These are phyloP conservation scores for Paraphaeosphaeria sporulosa DNA, from an alignment of 2,329 filamentous ascomycete species.

Conservation along the genomic window DNA sequence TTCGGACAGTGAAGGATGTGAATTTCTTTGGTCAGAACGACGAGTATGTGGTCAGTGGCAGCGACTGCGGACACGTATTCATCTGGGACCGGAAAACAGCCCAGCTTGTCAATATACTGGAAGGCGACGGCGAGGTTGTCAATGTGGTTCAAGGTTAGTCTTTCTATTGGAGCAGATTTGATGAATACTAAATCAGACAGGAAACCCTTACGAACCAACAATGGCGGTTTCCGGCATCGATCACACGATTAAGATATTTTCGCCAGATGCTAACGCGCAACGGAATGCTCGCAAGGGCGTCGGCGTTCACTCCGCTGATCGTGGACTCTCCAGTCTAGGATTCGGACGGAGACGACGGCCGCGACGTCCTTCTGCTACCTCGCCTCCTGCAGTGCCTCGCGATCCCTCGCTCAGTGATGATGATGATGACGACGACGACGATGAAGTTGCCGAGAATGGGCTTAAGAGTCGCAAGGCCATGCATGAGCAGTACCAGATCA, in stretches of 20 bases:
- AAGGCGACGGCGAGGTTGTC: constrained; percentile 73
- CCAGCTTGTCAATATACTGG: constrained; percentile 69
- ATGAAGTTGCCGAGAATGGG: constrained; percentile 52
- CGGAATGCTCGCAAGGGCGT: constrained; percentile 64
- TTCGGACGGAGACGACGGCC: constrained; percentile 32
- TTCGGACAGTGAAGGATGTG: constrained; percentile 73
- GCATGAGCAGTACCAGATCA: constrained; percentile 68
- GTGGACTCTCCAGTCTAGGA: constrained; percentile 52
- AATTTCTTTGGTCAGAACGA: constrained; percentile 73
- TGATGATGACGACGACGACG: constrained; percentile 34
- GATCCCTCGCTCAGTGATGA: constrained; percentile 25
- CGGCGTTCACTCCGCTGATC: constrained; percentile 62
- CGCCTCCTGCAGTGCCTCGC: constrained; percentile 13
- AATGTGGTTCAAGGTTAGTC: constrained; percentile 69
- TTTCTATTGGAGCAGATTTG: not conserved
- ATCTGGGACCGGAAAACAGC: constrained; percentile 72
- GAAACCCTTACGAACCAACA: constrained; percentile 72
- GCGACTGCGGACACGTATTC: constrained; percentile 71
- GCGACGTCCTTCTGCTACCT: constrained; percentile 15
- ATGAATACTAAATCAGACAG: constrained; percentile 43
- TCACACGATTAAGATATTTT: constrained; percentile 73
- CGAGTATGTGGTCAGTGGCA: constrained; percentile 73
- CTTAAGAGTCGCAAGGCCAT: constrained; percentile 66
- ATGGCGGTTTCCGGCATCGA: constrained; percentile 73
- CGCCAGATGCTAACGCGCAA: constrained; percentile 65